Base-by-base conservation (phyloP, 306 rosid genomes). In the Pyrus communis region DNA sequence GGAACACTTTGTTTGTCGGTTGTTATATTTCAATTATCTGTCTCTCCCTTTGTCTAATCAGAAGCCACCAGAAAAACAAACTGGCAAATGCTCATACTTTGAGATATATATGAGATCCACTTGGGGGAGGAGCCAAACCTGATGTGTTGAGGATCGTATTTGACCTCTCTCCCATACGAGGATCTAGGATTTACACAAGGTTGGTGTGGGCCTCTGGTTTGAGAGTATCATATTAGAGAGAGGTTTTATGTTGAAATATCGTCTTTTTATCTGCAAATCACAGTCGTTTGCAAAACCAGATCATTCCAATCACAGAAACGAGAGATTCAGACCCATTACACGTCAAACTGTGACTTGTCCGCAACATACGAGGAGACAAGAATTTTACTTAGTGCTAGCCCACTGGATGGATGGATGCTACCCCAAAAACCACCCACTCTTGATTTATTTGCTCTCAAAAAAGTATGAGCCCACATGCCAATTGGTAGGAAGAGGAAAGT, bases 1-100 rank as follows among this genome's bases (percentile, higher is more conserved):
- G 40, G 25, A 67, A 18, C 74, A 19, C 58, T 33, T 55, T 9
- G 30, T 65, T 74, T 71, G 82, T 79, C 82, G 77, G 77, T 72
- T 75, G 77, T 61, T 80, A 75, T 27, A 55, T 40, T 76, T 18
- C 25, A 28, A 40, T 40, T 40, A 40, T 40, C 45, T 30, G 11
- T 62, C 12, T 4, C 4, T 22, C 49, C 66, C 17, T 75, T 23
- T 58, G 62, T 49, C 81, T 65, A 76, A 46, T 82, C 38, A 6
- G 61, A 67, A 10, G 14, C 65, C 64, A 65, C 74, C 42, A 22
- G 35, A 45, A 33, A 64, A 43, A 73, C 55, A 15, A 49, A 49
- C 21, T 4, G 55, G 55, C 55, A 49, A 49, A 49, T 49, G 21
- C 9, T 49, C 66, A 67, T 74, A 64, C 79, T 74, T 58, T 4